Evolutionary conservation across 2,329 filamentous ascomycete species (phyloP), one percentile per base, ranked within the genome.

Genomic region (Lasiodiplodia hormozganensis): DNA sequence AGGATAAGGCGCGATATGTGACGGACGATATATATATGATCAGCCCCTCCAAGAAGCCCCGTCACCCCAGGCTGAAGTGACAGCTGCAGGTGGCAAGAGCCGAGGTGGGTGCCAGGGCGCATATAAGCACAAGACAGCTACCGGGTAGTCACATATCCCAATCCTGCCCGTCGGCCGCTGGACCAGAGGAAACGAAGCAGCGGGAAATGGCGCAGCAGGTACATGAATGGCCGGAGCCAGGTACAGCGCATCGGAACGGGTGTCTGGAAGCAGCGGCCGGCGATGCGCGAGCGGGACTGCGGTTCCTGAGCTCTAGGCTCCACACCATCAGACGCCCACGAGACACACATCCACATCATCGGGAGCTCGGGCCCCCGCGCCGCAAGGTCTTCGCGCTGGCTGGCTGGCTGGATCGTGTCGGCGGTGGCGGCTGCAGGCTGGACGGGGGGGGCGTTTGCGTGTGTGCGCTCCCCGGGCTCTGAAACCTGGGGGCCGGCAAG

Each of bases 401-500:
- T 18, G 14, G 57, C 34, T 62, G 57, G 57, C 57, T 47, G 58
- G 40, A 4, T 25, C 14, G 40, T 14, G 25, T 23, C 31, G 25
- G 25, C 53, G 25, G 40, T 49, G 25, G 58, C 58, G 36, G 34
- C 21, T 16, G 56, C 56, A 36, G 36, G n/a, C n/a, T 14, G 38
- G 14, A 18, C 10, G 25, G 23, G 40, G 38, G 38, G 6, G 40
- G 40, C 40, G 40, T 43, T 34, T 43, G 40, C 40, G 40, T 43
- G 40, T 18, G 7, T 18, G 52, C 16, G 28, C 21, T 34, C 40
- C 47, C 43, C 28, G 47, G n/a, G 60, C 60, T 38, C 60, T 62
- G 60, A 64, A 64, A 64, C 60, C 60, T 52, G 60, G 60, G 60
- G 60, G 54, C 28, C 11, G 60, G 16, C 38, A 47, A 21, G 16